A percentile compares a stretch with the other conserved stretches of the same genome.
These are phyloP conservation scores for Parachaetomium inaequale DNA, from an alignment of 495 filamentous ascomycete species.

Conservation along the genomic window DNA sequence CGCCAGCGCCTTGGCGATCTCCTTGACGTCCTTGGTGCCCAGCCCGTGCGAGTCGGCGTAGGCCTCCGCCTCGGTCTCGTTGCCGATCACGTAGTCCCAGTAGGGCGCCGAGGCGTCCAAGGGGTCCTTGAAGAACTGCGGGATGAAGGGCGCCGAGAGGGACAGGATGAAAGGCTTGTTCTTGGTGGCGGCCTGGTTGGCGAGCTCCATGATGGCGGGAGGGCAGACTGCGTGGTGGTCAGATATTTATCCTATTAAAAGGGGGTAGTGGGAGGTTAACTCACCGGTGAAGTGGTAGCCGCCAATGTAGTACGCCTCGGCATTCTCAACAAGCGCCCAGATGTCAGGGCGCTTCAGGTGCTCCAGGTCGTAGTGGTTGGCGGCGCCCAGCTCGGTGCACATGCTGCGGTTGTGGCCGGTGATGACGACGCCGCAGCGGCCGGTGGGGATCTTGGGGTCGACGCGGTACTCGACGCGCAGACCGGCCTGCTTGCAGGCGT, in stretches of 20 bases:
- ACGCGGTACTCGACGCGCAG: constrained; percentile 90
- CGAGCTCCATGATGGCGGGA: constrained; percentile 81
- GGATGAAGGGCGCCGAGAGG: constrained; percentile 90
- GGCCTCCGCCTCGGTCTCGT: constrained; percentile 87
- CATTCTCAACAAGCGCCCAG: constrained; percentile 85
- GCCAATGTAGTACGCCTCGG: constrained; percentile 85
- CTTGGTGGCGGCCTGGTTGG: constrained; percentile 78
- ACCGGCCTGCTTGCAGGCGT: constrained; percentile 73
- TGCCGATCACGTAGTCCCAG: constrained; percentile 95
- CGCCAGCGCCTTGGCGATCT: constrained; percentile 82
- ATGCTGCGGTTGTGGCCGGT: constrained; percentile 89
- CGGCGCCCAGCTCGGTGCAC: constrained; percentile 93
- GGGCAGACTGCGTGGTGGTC: constrained; percentile 69
- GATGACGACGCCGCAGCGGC: constrained; percentile 94
- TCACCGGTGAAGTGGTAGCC: constrained; percentile 64
- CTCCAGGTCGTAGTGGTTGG: constrained; percentile 93
- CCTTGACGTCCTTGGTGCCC: constrained; percentile 69
- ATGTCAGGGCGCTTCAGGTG: constrained; percentile 88
- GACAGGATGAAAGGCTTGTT: constrained; percentile 91
- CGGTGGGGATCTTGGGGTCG: constrained; percentile 75
- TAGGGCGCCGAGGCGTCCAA: constrained; percentile 80
- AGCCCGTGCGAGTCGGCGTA: constrained; percentile 78
- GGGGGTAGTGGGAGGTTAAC: neutral
- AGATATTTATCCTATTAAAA: neutral
- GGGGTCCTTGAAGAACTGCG: constrained; percentile 95